Conservation (phyloP, 78 protist species). For the Dictyostelium firmibasis region DNA sequence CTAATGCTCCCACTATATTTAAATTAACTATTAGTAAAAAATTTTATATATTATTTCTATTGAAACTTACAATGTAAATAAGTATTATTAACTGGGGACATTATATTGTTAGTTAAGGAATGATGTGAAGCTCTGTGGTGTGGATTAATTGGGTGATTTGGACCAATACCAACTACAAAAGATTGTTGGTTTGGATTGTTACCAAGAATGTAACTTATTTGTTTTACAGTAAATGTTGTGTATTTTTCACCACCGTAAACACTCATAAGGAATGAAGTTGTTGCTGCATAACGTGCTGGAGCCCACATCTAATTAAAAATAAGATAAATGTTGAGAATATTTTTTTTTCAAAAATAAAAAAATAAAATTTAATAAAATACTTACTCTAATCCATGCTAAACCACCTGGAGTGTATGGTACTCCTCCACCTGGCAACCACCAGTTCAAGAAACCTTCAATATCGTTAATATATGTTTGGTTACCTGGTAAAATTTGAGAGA, state of each 20-base stretch:
- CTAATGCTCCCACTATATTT: background rate
- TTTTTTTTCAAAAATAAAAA: too few species aligned
- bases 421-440: conserved; percentile 71
- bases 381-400: conserved; percentile 52
- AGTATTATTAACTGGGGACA: conserved; percentile 30
- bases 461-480: background rate
- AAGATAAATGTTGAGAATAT: too few species aligned
- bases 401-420: conserved; percentile 74
- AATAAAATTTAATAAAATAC: background rate
- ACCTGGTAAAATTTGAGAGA: conserved; percentile 2
- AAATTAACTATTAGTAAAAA: too few species aligned
- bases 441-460: conserved; percentile 29
- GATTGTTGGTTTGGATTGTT: conserved; percentile 61
- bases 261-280: conserved; percentile 28
- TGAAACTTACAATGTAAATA: conserved; percentile 1
- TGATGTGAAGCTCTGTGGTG: conserved; percentile 72
- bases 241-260: conserved; percentile 66
- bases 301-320: conserved; percentile 11
- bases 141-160: conserved; percentile 61
- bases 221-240: conserved; percentile 7
- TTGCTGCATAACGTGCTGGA: conserved; percentile 44
- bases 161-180: conserved; percentile 57
- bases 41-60: too few species aligned
- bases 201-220: conserved; percentile 51
- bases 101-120: conserved; percentile 28